Evolutionary conservation across 805 yeast species (phyloP), one percentile per base, ranked within the genome.

Genomic region (Spencermartinsiella europaea): DNA sequence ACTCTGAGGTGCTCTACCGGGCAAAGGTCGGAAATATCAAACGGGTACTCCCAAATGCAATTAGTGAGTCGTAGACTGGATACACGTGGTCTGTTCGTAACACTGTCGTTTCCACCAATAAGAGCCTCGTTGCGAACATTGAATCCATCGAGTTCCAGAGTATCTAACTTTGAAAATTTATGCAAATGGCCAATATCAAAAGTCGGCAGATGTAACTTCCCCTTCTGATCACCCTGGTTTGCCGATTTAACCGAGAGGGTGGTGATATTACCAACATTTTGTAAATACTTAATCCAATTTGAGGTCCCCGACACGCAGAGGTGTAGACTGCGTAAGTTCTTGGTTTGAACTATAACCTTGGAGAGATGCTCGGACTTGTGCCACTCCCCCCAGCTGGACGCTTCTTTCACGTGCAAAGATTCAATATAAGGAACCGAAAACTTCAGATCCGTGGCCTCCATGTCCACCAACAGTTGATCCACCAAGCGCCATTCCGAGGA

Each of bases 381-480:
- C 46, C 46, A 42, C 16, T 42, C 46, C 4, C 46, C 46, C 40
- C 40, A 42, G 17, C 46, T 42, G 5, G 46, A 42, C 12, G 46
- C 12, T 4, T 42, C 21, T 15, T 14, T 16, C 5, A 42, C 5
- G 27, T n/a, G 33, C 21, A 42, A 40, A 20, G 46, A 19, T 21
- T 12, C 27, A n/a, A 42, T 20, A 21, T 34, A 42, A 5, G 40
- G 22, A 16, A 39, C 39, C 7, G 22, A 17, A 16, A 38, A 14
- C 14, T 16, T 17, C 34, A 15, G 31, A 7, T 34, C 45, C 22
- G 44, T 14, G 36, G 4, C 19, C 5, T 27, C 10, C 22, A 25
- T 17, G 10, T 31, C 8, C 12, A 25, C 31, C 10, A 25, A 12
- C 12, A 25, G 31, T 12, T 25, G 31, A 12, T 25, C 31, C 31